These are phyloP conservation scores for Chlorencoelia australis DNA, from an alignment of 2,329 filamentous ascomycete species.

Conservation along the genomic window DNA sequence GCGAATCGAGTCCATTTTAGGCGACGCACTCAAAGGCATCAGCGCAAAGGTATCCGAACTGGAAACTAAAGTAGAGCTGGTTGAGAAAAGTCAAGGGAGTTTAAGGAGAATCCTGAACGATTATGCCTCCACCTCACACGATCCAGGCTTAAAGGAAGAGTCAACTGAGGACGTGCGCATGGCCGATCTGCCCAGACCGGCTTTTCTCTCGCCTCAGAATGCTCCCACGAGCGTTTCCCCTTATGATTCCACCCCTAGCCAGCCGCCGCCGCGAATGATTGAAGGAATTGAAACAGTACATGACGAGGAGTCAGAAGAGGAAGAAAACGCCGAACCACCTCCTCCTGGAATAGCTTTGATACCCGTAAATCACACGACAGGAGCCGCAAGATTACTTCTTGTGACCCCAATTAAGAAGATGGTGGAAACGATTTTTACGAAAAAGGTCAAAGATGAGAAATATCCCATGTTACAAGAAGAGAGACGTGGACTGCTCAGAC, in stretches of 20 bases:
- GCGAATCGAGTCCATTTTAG: constrained; percentile 13
- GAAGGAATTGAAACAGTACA: constrained; percentile 26
- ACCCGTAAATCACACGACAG: constrained; percentile 77
- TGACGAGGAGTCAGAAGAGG: constrained; percentile 41
- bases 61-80: too few species aligned
- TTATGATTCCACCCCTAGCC: constrained; percentile 11
- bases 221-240: constrained; percentile 12
- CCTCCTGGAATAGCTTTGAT: constrained; percentile 57
- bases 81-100: too few species aligned
- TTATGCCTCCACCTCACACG: too few species aligned
- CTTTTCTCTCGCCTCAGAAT: neutral
- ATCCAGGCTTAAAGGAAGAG: too few species aligned
- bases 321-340: constrained; percentile 33
- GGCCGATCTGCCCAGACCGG: too few species aligned
- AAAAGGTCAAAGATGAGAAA: constrained; percentile 44
- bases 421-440: constrained; percentile 36
- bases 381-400: constrained; percentile 71
- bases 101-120: too few species aligned
- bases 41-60: too few species aligned
- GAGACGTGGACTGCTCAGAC: constrained; percentile 59
- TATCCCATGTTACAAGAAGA: constrained; percentile 73
- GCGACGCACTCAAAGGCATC: constrained; percentile 9
- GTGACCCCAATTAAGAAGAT: constrained; percentile 61
- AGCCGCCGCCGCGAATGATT: constrained; percentile 20
- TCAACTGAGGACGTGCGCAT: too few species aligned